These are phyloP conservation scores for Alnus rubra DNA, from an alignment of 306 rosid species.

Conservation along the genomic window DNA sequence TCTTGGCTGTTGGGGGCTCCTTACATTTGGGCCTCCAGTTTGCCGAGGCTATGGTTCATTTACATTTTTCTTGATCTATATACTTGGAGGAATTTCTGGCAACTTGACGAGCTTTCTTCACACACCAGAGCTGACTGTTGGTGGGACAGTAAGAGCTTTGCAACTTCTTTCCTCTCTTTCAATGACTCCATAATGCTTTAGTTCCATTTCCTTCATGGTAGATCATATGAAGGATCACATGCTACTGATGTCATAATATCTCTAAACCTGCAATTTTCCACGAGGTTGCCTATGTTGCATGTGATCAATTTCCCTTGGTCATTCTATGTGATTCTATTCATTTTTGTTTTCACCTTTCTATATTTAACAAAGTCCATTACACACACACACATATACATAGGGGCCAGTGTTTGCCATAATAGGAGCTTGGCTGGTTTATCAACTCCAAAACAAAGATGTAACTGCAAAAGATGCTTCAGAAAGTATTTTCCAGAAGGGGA, in stretches of 20 bases:
- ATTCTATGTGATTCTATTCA: not conserved
- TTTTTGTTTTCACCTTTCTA: not conserved
- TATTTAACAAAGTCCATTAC: conserved; percentile 15
- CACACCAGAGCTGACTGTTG: conserved; percentile 79
- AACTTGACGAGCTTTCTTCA: conserved; percentile 83
- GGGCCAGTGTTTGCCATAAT: conserved; percentile 87
- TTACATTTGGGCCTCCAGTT: conserved; percentile 81
- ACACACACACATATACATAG: conserved; percentile 30
- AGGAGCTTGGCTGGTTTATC: conserved; percentile 91
- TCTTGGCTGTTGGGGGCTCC: conserved; percentile 64
- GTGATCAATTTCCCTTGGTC: not conserved
- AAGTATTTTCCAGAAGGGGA: conserved; percentile 65
- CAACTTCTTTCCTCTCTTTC: not conserved
- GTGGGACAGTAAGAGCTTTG: conserved; percentile 68
- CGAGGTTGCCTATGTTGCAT: too few species aligned
- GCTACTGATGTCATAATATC: too few species aligned
- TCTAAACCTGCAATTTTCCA: too few species aligned
- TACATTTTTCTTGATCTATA: conserved; percentile 76
- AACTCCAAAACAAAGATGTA: conserved; percentile 63
- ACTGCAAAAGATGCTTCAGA: conserved; percentile 53
- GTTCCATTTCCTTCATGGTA: not conserved
- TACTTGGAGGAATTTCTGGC: conserved; percentile 88
- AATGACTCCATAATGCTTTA: not conserved
- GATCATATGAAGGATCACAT: not conserved
- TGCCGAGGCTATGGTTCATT: conserved; percentile 80